phyloP scores from a whole-genome alignment of 495 filamentous ascomycete genomes.

The Hypoxylon crocopeplum region DNA sequence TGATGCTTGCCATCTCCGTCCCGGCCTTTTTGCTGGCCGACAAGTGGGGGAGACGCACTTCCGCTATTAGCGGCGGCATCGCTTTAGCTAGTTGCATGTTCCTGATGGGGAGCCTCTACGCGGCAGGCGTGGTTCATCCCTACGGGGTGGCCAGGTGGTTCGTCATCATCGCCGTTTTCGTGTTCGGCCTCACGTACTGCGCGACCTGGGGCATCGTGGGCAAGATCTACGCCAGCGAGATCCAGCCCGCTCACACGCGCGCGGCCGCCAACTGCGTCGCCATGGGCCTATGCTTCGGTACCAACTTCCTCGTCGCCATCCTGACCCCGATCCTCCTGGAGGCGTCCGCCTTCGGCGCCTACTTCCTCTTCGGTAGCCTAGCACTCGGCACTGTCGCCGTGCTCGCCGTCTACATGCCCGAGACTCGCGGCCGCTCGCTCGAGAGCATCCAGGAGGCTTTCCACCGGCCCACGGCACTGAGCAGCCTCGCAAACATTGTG shows the following conservation, averaged over 20 bases:
- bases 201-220: conserved; percentile 62
- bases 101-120: conserved; percentile 54
- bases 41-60: conserved; percentile 68
- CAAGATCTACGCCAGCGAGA: conserved; percentile 64
- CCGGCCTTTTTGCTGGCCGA: conserved; percentile 63
- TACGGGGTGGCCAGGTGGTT: conserved; percentile 60
- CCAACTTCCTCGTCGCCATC: conserved; percentile 71
- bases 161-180: conserved; percentile 58
- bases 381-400: conserved; percentile 57
- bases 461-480: conserved; percentile 27
- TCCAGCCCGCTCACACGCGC: conserved; percentile 61
- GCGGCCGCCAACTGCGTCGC: conserved; percentile 59
- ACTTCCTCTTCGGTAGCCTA: conserved; percentile 65
- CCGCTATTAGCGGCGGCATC: conserved; percentile 62
- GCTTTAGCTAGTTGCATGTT: conserved; percentile 51
- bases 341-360: conserved; percentile 61
- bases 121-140: conserved; percentile 53
- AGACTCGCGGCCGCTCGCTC: conserved; percentile 63
- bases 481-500: conserved; percentile 11
- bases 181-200: conserved; percentile 46
- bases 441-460: conserved; percentile 67
- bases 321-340: conserved; percentile 68
- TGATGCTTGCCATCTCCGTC: conserved; percentile 57
- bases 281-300: conserved; percentile 44
- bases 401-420: conserved; percentile 63